A percentile compares a stretch with the other conserved stretches of the same genome.
phyloP scores from a whole-genome alignment of 441 rosid species.

The Bocquillonia castaneifolia region DNA sequence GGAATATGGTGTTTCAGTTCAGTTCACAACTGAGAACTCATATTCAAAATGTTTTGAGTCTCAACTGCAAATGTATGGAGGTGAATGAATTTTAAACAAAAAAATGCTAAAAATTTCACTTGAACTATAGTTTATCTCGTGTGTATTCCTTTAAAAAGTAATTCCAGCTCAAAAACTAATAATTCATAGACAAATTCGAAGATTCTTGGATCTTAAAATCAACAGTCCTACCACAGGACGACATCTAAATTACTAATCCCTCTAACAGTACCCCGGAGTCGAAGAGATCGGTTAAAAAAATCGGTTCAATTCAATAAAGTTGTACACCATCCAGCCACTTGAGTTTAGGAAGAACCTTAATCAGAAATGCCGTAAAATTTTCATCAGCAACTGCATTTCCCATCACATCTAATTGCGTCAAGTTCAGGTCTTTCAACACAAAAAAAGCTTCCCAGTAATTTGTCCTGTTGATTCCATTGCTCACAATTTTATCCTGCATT shows the following conservation, averaged over 20 bases:
- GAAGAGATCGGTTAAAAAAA: background rate
- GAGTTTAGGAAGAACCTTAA: constrained; percentile 54
- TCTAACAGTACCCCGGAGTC: background rate
- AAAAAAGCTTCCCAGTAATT: constrained; percentile 67
- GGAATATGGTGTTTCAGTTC: too few relatives aligned
- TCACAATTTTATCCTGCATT: constrained; percentile 27
- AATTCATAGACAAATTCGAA: too few relatives aligned
- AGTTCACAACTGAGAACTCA: too few relatives aligned
- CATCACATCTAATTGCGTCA: constrained; percentile 56
- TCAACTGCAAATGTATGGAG: too few relatives aligned
- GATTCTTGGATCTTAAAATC: too few relatives aligned
- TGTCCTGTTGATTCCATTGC: constrained; percentile 24
- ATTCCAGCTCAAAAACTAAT: too few relatives aligned
- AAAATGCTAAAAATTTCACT: too few relatives aligned
- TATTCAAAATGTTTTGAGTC: too few relatives aligned
- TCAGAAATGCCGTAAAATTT: constrained; percentile 47
- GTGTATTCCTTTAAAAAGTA: too few relatives aligned
- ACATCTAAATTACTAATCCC: background rate
- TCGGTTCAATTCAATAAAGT: constrained; percentile 23
- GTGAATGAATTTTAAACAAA: too few relatives aligned
- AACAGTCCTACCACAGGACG: background rate
- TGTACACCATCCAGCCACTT: constrained; percentile 55
- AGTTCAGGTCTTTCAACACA: constrained; percentile 47
- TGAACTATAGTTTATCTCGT: too few relatives aligned
- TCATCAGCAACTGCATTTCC: constrained; percentile 61